Base-by-base conservation (phyloP, 805 yeast species). In the Zygosaccharomyces kombuchaensis region DNA sequence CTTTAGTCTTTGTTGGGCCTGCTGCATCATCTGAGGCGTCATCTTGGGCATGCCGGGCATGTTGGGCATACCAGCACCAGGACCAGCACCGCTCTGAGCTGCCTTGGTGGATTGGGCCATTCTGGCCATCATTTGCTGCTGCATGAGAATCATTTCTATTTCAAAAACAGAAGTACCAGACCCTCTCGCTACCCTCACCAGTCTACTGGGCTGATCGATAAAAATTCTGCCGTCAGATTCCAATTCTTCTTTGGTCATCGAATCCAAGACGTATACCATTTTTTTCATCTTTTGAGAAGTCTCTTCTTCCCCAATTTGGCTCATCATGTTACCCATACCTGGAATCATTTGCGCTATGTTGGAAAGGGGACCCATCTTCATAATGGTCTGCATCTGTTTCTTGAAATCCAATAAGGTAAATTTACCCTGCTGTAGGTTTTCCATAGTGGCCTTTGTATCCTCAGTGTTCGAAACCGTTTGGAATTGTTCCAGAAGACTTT, bases 341-440 rank as follows among this genome's bases (percentile, higher is more conserved):
- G 99, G 99, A 48, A 91, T 81, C 97, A 91, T 91, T 44, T 84
- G 80, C 2, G 97, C 96, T 52, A 91, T 87, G 63, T 93, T 90
- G 19, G 95, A 82, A 44, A 91, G 70, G 2, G 98, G 97, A 1
- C 99, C 99, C 95, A 93, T 87, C 66, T 93, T 93, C 78, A 91
- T 74, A 57, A 93, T 85, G 55, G 90, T 91, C 65, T 85, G 84
- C 95, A 91, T 85, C 67, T 93, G 98, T 44, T 91, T 85, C 59
- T 93, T 90, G 69, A 91, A 80, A 67, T 93, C 98, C 51, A 87
- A 75, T 45, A 91, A 72, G 1, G 98, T 89, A 68, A 91, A 91
- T 57, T 87, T 89, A 47, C 99, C 99, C 62, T 93, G 93, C 67
- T 87, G 89, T 64, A 91, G 78, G 68, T 93, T 88, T 68, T 91